Evolutionary conservation across 2,329 filamentous ascomycete genomes (phyloP).

Genomic region (Neonectria faginata): DNA sequence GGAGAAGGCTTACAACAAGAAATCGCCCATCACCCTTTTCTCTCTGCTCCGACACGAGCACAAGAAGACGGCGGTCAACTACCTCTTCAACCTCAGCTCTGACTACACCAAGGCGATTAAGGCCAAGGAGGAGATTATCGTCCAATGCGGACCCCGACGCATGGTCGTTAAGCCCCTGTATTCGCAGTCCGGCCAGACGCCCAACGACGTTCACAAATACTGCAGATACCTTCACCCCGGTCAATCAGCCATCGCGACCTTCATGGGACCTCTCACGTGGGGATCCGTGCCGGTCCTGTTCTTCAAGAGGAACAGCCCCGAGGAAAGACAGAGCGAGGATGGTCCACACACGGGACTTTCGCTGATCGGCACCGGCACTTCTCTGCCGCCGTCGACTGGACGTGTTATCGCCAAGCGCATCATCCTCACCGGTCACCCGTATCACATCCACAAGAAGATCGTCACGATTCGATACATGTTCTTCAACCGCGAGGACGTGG

Average conservation of each 20-base stretch:
- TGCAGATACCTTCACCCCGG: slow-evolving; percentile 92
- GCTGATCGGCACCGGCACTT: slow-evolving; percentile 88
- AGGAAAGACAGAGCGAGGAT: slow-evolving; percentile 58
- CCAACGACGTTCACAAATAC: slow-evolving; percentile 98
- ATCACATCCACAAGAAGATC: slow-evolving; percentile 98
- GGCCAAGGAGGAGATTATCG: slow-evolving; percentile 90
- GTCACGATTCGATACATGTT: slow-evolving; percentile 99
- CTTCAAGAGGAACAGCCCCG: slow-evolving; percentile 73
- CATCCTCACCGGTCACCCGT: slow-evolving; percentile 94
- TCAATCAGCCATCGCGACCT: slow-evolving; percentile 87
- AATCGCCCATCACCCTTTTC: slow-evolving; percentile 77
- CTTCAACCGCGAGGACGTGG: slow-evolving; percentile 94
- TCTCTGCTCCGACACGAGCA: slow-evolving; percentile 94
- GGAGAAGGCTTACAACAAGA: slow-evolving; percentile 61
- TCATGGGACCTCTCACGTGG: slow-evolving; percentile 92
- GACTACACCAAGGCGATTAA: slow-evolving; percentile 82
- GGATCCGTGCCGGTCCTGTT: slow-evolving; percentile 90
- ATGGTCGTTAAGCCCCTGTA: slow-evolving; percentile 91
- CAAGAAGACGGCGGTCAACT: slow-evolving; percentile 90
- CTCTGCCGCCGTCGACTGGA: slow-evolving; percentile 78
- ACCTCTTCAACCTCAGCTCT: slow-evolving; percentile 86
- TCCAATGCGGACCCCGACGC: slow-evolving; percentile 90
- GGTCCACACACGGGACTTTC: slow-evolving; percentile 66
- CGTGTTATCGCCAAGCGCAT: slow-evolving; percentile 94
- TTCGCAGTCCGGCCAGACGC: slow-evolving; percentile 88